Base-by-base conservation (phyloP, 1,139 yeast genomes). In the Suhomyces guaymorum region DNA sequence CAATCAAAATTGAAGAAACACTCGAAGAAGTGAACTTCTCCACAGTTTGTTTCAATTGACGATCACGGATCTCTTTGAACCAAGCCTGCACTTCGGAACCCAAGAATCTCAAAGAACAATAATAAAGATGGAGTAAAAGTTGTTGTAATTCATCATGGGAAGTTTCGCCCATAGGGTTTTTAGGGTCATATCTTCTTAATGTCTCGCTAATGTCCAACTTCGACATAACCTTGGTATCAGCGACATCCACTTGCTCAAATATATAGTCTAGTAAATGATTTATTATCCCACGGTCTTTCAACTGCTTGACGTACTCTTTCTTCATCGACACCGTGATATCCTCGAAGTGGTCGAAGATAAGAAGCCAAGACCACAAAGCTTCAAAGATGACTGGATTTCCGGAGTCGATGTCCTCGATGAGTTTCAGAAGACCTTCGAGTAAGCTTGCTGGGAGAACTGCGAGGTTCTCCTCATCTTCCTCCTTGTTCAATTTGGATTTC, bases 11-110 rank as follows among this genome's bases (percentile, higher is more conserved):
- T 4, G 90, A 88, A 3, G 95, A 82, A 22, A 89, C 73, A 44
- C 63, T 68, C 28, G 66, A 68, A 24, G 72, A 64, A 1, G 92
- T 78, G 48, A 85, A 82, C 32, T 66, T 71, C 40, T 86, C 94
- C 24, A 85, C 70, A 25, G 67, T 67, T 13, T 65, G 61, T 48
- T 79, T 81, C 37, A 73, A 54, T 43, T 77, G 83, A 33, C 74
- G 69, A 51, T 80, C 78, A 35, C 83, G 66, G 18, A 81, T 62
- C 8, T 75, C 76, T 39, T 77, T 67, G 60, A 72, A 88, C 96
- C 96, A 89, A 7, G 63, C 59, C 49, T 84, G 86, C 1, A 80
- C 78, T 28, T 73, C 64, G 1, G 92, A 78, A 1, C 95, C 94
- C 31, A 83, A 67, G 48, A 73, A 69, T 36, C 70, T 66, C 52